Base-by-base conservation (phyloP, 2,329 filamentous ascomycete species). In the Botrytis byssoidea region DNA sequence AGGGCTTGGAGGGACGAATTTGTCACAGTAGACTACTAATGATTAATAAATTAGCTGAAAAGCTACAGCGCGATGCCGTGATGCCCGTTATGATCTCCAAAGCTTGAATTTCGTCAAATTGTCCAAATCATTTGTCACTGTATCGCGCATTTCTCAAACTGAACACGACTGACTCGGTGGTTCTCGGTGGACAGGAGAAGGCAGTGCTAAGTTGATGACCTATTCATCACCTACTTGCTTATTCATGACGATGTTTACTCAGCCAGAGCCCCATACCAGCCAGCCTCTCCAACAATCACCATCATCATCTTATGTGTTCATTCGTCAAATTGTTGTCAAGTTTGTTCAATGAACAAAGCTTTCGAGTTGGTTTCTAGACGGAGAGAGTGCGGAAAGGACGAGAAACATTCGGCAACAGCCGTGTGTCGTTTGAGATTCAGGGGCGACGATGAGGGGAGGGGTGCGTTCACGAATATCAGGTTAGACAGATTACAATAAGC, bases 241-340 rank as follows among this genome's bases (percentile, higher is more conserved):
- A 67, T 67, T 55, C 46, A 67, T 67, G 65, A 67, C 29, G 48
- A 68, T 57, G 48, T 68, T 57, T 57, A 68, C 66, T 68, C 66
- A 68, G 66, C 64, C 32, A 67, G 64, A 40, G 32, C 35, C 35
- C 46, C 46, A 55, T 67, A 35, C 35, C 32, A 51, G 32, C 48
- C 37, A 68, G 35, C 48, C 35, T 18, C 35, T 42, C 66, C 22
- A 68, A 32, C 25, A 57, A 57, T 57, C 66, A 57, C 14, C 20
- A 25, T 40, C 48, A 42, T 42, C 46, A 55, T 42, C n/a, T 68
- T 8, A 32, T 57, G 37, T 42, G 10, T 42, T 29, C 57, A 66
- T 57, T 57, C n/a, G 32, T 29, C 6, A 42, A 42, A 7, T 3
- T 22, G 1, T 42, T 29, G 25, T 29, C 22, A 22, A 57, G n/a